phyloP scores from a whole-genome alignment of 2,329 filamentous ascomycete genomes.

The Fusarium decemcellulare region DNA sequence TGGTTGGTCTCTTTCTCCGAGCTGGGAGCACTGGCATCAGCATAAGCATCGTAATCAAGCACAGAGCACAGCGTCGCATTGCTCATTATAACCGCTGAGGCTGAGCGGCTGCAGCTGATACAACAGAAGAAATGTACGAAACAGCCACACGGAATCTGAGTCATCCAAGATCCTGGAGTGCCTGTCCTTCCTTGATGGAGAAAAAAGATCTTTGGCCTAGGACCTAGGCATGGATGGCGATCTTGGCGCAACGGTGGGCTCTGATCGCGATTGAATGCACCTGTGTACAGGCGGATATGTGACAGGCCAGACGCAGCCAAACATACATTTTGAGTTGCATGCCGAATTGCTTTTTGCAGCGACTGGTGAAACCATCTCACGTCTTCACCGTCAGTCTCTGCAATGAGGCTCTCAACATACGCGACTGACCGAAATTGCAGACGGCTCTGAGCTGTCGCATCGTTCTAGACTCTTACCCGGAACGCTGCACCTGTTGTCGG shows the following conservation, averaged over 20 bases:
- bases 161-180: conserved; percentile 26
- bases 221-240: neutral
- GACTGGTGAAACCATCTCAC: conserved; percentile 7
- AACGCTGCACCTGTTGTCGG: neutral
- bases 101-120: neutral
- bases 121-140: neutral
- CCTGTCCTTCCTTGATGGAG: conserved; percentile 12
- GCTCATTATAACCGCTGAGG: conserved; percentile 12
- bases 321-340: neutral
- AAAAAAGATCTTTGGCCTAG: conserved; percentile 16
- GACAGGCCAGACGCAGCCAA: conserved; percentile 15
- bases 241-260: neutral
- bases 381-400: conserved; percentile 1
- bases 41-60: conserved; percentile 14
- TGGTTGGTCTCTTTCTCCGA: neutral
- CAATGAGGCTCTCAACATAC: conserved; percentile 16
- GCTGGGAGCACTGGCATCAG: neutral
- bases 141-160: conserved; percentile 21
- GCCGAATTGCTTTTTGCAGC: conserved; percentile 2
- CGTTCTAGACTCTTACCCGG: conserved; percentile 21
- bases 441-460: conserved; percentile 5
- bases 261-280: conserved; percentile 16
- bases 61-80: conserved; percentile 5
- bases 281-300: neutral
- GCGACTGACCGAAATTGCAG: conserved; percentile 7